Percentiles rank a stretch among this genome's conserved stretches.
These are phyloP conservation scores for Hyphodiscus hymeniophilus DNA, from an alignment of 495 filamentous ascomycete genomes.

Conservation along the genomic window DNA sequence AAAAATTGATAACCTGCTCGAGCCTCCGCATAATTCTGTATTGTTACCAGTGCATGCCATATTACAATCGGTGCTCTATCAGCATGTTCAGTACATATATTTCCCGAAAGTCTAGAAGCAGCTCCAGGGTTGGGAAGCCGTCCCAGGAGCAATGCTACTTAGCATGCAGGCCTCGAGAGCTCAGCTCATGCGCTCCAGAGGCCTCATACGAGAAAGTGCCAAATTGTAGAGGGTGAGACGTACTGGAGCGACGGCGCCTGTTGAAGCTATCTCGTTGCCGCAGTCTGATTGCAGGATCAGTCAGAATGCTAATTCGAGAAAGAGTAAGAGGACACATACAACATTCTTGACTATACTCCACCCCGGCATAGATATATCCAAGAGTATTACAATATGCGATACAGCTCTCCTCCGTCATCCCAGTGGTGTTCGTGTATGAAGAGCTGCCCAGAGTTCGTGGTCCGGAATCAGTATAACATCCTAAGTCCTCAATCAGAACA, in stretches of 20 bases:
- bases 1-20: conserved; percentile 26
- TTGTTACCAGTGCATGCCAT: conserved; percentile 22
- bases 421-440: conserved; percentile 5
- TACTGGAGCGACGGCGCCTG: background rate
- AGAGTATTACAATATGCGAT: conserved; percentile 27
- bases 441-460: conserved; percentile 1
- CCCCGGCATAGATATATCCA: conserved; percentile 32
- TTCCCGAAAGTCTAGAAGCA: too few species aligned
- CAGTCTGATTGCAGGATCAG: too few species aligned
- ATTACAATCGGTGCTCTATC: conserved; percentile 15
- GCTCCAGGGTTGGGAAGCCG: too few species aligned
- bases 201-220: too few species aligned
- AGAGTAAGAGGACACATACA: conserved; percentile 8
- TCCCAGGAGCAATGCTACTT: too few species aligned
- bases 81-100: too few species aligned
- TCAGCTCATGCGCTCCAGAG: too few species aligned
- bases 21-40: conserved; percentile 20
- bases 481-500: too few species aligned
- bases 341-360: conserved; percentile 28
- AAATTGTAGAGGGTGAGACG: too few species aligned
- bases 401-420: conserved; percentile 35
- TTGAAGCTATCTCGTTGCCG: conserved; percentile 5
- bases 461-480: conserved; percentile 16
- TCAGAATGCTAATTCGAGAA: too few species aligned
- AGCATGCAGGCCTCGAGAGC: too few species aligned